phyloP scores from a whole-genome alignment of 2,329 filamentous ascomycete species.

The Alternaria consortialis region DNA sequence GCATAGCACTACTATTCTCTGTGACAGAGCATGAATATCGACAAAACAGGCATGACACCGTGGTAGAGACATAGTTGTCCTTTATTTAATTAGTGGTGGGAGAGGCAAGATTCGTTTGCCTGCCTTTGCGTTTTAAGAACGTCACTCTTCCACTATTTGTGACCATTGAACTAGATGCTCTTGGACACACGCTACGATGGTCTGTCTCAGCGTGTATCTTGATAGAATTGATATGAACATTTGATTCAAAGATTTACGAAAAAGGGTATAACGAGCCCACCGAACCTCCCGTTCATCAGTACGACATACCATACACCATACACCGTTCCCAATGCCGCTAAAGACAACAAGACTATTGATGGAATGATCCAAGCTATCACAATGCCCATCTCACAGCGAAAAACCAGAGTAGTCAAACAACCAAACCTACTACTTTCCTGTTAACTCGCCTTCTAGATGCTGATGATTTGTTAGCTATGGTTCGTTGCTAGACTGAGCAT shows the following conservation, averaged over 20 bases:
- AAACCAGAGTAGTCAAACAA: not conserved
- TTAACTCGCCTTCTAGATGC: conserved; percentile 45
- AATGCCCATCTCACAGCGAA: not conserved
- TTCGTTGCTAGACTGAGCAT: not conserved
- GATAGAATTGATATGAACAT: not conserved
- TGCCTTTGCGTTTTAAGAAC: no score
- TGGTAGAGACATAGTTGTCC: no score
- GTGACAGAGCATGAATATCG: not conserved
- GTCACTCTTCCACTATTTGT: no score
- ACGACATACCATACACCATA: conserved; percentile 6
- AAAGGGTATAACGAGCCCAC: conserved; percentile 18
- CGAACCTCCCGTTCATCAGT: not conserved
- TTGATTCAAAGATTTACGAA: conserved; percentile 3
- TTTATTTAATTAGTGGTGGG: no score
- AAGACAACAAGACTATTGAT: conserved; percentile 9
- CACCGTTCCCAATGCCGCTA: conserved; percentile 30
- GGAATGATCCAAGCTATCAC: not conserved
- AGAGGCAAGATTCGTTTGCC: no score
- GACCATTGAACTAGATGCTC: no score
- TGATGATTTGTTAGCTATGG: conserved; percentile 17
- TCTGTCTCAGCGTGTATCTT: no score
- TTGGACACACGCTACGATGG: no score
- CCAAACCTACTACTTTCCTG: conserved; percentile 30
- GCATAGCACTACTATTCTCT: not conserved
- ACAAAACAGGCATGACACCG: not conserved